Base-by-base conservation (phyloP, 805 yeast species). In the Wickerhamiella siamensis region DNA sequence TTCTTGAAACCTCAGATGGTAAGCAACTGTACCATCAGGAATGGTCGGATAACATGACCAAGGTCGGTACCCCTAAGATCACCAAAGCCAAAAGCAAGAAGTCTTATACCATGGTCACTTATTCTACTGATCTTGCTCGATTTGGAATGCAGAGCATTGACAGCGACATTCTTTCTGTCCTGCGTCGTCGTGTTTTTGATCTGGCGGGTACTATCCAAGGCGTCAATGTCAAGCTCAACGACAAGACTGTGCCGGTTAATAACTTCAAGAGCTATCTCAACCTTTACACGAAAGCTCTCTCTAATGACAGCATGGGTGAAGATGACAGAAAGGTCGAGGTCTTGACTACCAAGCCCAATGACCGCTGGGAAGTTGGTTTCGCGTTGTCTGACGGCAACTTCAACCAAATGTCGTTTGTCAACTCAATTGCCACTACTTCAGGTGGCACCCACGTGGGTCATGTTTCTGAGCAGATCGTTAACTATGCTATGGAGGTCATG, bases 371-470 rank as follows among this genome's bases (percentile, higher is more conserved):
- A 60, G 61, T 91, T 46, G 98, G 94, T 0, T 88, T 91, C 65
- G 88, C 94, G 1, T 80, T 86, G 4, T 82, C 96, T 34, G 95
- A 86, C 54, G 88, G 87, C 3, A 64, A 73, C 2, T 91, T 91
- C 62, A 83, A 83, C 53, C 98, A 91, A 60, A 91, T 91, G 34
- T 87, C 96, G 29, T 91, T 91, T 64, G 98, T 91, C 14, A 91
- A 91, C 59, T 86, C 96, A 5, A 91, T 91, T 58, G 98, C 98
- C 0, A 91, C 98, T 0, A 88, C 97, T 0, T 66, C 88, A 1
- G 98, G 98, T 46, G 98, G 98, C 52, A 82, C 98, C 0, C 98
- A 91, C 59, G 93, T 86, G 29, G 86, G 79, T 50, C 75, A 79
- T 57, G 71, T 87, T 24, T 68, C 93, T 4, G 95, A 88, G 59